Percentiles rank a stretch among this genome's conserved stretches.
phyloP scores from a whole-genome alignment of 441 rosid genomes.

The Rhodomyrtus psidioides region DNA sequence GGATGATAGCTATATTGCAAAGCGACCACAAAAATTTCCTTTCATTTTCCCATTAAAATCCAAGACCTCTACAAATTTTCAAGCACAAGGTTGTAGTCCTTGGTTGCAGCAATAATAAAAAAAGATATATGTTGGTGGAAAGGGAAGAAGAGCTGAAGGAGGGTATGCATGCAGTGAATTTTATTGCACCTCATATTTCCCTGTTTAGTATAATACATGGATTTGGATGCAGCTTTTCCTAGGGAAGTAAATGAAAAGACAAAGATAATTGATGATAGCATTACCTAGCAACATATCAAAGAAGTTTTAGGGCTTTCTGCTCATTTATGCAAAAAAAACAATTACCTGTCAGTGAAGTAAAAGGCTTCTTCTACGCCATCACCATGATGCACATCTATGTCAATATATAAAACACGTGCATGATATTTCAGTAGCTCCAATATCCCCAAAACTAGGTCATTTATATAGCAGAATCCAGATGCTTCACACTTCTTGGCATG shows the following conservation, averaged over 20 bases:
- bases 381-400: conserved; percentile 98
- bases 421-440: conserved; percentile 89
- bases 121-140: not conserved
- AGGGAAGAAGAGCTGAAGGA: not conserved
- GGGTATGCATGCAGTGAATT: not conserved
- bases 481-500: conserved; percentile 98
- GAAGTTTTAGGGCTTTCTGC: not conserved
- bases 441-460: conserved; percentile 91
- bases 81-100: not conserved
- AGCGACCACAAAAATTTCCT: not conserved
- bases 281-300: not conserved
- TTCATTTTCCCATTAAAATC: not conserved
- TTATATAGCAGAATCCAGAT: conserved; percentile 97
- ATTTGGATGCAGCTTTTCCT: not conserved
- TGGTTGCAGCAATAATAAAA: not conserved
- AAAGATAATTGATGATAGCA: not conserved
- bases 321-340: not conserved
- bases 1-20: not conserved
- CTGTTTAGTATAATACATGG: not conserved
- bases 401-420: conserved; percentile 84
- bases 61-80: not conserved
- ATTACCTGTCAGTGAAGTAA: conserved; percentile 92
- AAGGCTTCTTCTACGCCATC: conserved; percentile 99
- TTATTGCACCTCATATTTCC: not conserved
- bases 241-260: not conserved